Percentiles rank a stretch among this genome's conserved stretches.
phyloP scores from a whole-genome alignment of 306 rosid species.

The Ochetophila trinervis region DNA sequence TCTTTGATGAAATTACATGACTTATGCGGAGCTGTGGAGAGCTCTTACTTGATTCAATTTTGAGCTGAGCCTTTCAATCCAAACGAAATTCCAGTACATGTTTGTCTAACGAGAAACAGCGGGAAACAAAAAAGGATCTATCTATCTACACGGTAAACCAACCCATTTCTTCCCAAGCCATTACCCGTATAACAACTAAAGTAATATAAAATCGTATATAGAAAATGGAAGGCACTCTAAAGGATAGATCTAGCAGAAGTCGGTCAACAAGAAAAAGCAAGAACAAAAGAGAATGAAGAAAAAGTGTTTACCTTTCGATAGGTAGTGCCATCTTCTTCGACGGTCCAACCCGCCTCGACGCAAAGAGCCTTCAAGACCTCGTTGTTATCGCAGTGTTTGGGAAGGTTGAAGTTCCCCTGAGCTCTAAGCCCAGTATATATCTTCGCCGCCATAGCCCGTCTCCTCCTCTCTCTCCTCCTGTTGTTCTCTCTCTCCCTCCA shows the following conservation, averaged over 20 bases:
- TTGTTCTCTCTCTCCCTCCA: slow-evolving; percentile 95
- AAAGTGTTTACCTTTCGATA: slow-evolving; percentile 58
- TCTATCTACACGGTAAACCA: neutral
- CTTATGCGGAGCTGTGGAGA: neutral
- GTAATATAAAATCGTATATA: neutral
- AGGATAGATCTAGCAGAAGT: slow-evolving; percentile 14
- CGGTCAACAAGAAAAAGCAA: neutral
- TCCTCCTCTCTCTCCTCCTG: slow-evolving; percentile 65
- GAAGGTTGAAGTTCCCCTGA: slow-evolving; percentile 75
- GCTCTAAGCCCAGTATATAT: slow-evolving; percentile 77
- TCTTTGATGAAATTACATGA: neutral
- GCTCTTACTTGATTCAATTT: neutral
- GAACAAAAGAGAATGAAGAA: neutral
- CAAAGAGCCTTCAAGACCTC: slow-evolving; percentile 88
- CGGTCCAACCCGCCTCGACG: slow-evolving; percentile 82
- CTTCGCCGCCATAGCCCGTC: slow-evolving; percentile 80
- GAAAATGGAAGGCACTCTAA: neutral
- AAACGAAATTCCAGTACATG: no score
- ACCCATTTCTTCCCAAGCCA: slow-evolving; percentile 10
- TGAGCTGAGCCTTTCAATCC: no score
- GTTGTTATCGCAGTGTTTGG: slow-evolving; percentile 84
- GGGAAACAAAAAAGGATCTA: neutral
- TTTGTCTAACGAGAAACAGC: neutral
- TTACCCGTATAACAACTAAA: slow-evolving; percentile 9
- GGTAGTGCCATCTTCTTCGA: slow-evolving; percentile 87